phyloP scores from a whole-genome alignment of 2,329 filamentous ascomycete genomes.

The Arthroderma sp. region DNA sequence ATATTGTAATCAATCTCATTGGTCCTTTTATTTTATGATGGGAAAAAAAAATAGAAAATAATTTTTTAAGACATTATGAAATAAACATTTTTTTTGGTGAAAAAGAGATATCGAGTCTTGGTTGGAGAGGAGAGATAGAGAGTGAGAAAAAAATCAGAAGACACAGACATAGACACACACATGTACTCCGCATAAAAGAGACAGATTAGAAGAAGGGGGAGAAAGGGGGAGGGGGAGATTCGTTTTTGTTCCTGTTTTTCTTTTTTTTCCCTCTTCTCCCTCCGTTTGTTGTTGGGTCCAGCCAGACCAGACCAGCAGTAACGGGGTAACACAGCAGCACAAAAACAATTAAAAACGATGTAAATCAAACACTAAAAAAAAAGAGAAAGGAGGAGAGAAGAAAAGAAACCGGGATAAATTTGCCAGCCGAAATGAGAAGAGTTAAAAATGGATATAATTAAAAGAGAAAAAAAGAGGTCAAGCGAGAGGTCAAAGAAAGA shows the following conservation, averaged over 20 bases:
- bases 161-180: not conserved
- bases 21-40: not conserved
- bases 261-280: not conserved
- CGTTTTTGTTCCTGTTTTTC: not conserved
- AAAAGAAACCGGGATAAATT: not conserved
- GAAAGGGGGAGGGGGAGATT: not conserved
- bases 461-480: not conserved
- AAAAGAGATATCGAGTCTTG: not conserved
- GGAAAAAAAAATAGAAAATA: not conserved
- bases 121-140: too few relatives aligned
- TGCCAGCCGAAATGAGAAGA: not conserved
- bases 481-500: not conserved
- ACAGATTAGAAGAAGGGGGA: not conserved
- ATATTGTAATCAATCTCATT: too few relatives aligned
- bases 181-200: not conserved
- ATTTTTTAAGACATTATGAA: not conserved
- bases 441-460: conserved; percentile 7
- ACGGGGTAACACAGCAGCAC: too few relatives aligned
- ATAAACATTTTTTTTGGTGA: not conserved
- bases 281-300: not conserved
- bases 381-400: not conserved
- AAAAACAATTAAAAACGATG: not conserved
- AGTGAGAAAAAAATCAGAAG: not conserved
- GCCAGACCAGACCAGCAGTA: not conserved
- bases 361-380: not conserved